Base-by-base conservation (phyloP, 345 rosid species). In the Anastatica hierochuntica region DNA sequence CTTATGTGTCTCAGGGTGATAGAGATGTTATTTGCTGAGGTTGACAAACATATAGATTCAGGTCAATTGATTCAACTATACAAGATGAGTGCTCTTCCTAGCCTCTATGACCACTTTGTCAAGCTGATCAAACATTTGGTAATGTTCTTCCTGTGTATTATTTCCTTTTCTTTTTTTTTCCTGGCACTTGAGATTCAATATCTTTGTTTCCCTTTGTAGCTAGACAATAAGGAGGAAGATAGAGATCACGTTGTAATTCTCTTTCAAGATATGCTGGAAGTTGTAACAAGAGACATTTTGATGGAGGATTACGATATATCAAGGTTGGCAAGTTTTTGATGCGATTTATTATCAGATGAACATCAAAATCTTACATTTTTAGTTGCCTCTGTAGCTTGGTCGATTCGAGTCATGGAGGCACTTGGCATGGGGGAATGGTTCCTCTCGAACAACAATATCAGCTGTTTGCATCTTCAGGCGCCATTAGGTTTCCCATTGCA, bases 181-280 rank as follows among this genome's bases (percentile, higher is more conserved):
- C 3, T 29, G 43, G 47, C 50, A 47, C 51, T 57, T 75, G 27
- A n/a, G n/a, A 55, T 29, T 14, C 18, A 53, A 35, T 29, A 10
- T 34, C 51, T 49, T 52, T 30, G 30, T 39, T 50, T 14, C 42
- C 35, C 52, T 62, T 45, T 72, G 62, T 72, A 94, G 99, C 53
- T 79, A 33, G 80, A 70, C 10, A 94, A 94, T 72, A 83, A 81
- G 21, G 72, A 0, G 33, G 92, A 80, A 2, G 92, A 94, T 55
- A 73, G 80, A 76, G 90, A 86, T 81, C 77, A 75, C 51, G 84
- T 94, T 61, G 97, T 94, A 52, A 82, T 94, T 61, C 80, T 84
- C 56, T 94, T 94, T 74, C 99, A 85, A 78, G 95, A 94, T 71
- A 94, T 94, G 99, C 79, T 77, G 75, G 99, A 94, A 76, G 95